A percentile compares a stretch with the other conserved stretches of the same genome.
These are phyloP conservation scores for Pyrenochaeta sp. DNA, from an alignment of 2,329 filamentous ascomycete genomes.

Conservation along the genomic window DNA sequence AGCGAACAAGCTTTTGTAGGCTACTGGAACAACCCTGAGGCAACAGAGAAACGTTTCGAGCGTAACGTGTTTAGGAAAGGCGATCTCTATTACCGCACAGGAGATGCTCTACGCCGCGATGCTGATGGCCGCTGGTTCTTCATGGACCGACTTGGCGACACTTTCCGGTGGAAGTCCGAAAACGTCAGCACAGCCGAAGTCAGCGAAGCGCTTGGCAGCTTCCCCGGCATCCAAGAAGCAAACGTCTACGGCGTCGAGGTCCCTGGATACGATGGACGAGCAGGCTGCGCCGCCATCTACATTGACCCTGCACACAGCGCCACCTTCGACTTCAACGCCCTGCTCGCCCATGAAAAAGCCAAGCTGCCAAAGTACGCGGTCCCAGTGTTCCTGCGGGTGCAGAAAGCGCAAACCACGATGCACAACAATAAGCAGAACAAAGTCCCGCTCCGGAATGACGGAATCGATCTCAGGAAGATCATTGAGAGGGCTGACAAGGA, in stretches of 20 bases:
- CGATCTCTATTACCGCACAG: conserved; percentile 58
- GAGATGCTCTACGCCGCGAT: conserved; percentile 55
- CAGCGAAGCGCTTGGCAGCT: conserved; percentile 54
- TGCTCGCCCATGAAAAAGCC: conserved; percentile 65
- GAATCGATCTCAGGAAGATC: conserved; percentile 64
- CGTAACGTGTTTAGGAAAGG: conserved; percentile 56
- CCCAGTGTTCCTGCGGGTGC: conserved; percentile 73
- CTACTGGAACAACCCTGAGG: conserved; percentile 72
- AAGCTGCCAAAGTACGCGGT: conserved; percentile 77
- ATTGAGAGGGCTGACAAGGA: conserved; percentile 49
- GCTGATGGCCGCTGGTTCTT: conserved; percentile 58
- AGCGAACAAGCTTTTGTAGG: conserved; percentile 68
- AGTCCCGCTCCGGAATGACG: conserved; percentile 70
- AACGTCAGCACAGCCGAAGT: conserved; percentile 60
- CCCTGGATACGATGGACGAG: conserved; percentile 59
- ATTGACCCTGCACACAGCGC: conserved; percentile 59
- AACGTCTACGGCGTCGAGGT: conserved; percentile 60
- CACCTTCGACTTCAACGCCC: conserved; percentile 60
- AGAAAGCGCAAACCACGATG: conserved; percentile 65
- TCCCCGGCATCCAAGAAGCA: conserved; percentile 54
- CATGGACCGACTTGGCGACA: conserved; percentile 57
- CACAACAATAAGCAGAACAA: conserved; percentile 87
- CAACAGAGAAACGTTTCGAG: conserved; percentile 65
- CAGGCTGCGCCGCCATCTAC: conserved; percentile 64
- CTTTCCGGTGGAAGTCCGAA: conserved; percentile 60